Conservation (phyloP, 768 basidiomycete genomes). For the Kwoniella mangroviensis region DNA sequence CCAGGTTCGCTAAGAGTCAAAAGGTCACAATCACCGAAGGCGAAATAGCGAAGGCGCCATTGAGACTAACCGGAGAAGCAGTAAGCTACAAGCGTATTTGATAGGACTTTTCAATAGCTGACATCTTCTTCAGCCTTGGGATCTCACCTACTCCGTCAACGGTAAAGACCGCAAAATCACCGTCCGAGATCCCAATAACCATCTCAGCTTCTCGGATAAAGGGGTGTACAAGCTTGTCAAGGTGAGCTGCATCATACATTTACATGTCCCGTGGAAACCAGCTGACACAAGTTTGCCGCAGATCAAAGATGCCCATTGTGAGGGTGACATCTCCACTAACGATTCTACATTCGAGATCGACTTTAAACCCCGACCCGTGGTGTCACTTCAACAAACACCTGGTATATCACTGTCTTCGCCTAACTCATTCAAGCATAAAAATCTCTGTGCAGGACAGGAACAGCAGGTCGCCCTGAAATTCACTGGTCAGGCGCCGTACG, state of each 20-base stretch:
- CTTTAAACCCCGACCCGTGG: slow-evolving; percentile 79
- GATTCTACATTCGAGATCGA: slow-evolving; percentile 72
- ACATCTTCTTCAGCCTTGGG: slow-evolving; percentile 74
- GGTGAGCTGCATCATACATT: slow-evolving; percentile 59
- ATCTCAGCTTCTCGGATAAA: slow-evolving; percentile 72
- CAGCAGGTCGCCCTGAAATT: slow-evolving; percentile 85
- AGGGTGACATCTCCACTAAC: slow-evolving; percentile 69
- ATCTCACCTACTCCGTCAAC: slow-evolving; percentile 68
- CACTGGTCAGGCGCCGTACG: slow-evolving; percentile 88
- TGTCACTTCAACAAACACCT: slow-evolving; percentile 61
- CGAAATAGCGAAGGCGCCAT: slow-evolving; percentile 72
- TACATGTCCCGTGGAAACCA: not conserved
- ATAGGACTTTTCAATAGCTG: not conserved
- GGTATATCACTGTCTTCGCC: slow-evolving; percentile 19
- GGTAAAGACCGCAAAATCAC: slow-evolving; percentile 62
- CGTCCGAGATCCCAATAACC: slow-evolving; percentile 70
- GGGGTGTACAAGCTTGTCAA: slow-evolving; percentile 76
- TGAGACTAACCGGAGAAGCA: slow-evolving; percentile 87
- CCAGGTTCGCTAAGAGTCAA: slow-evolving; percentile 75
- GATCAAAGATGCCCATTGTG: slow-evolving; percentile 84
- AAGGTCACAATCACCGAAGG: slow-evolving; percentile 73
- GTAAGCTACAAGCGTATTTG: slow-evolving; percentile 61
- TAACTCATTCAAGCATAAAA: slow-evolving; percentile 60
- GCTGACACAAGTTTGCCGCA: slow-evolving; percentile 49
- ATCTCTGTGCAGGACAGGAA: slow-evolving; percentile 80